phyloP scores from a whole-genome alignment of 495 filamentous ascomycete species.

The Aspergillus bertholletiae region DNA sequence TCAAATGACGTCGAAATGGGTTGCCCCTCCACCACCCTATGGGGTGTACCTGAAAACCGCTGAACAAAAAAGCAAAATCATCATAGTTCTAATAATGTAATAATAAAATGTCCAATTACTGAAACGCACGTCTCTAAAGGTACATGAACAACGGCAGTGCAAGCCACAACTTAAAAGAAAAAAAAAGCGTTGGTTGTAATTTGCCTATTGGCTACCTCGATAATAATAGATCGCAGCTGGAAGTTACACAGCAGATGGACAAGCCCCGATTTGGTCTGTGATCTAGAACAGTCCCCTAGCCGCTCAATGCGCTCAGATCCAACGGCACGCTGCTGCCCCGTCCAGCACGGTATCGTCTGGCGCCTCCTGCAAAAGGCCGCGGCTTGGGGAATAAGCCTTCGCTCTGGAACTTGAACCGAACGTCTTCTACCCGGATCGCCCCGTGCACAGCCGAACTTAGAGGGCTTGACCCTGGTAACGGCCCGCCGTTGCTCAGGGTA shows the following conservation, averaged over 20 bases:
- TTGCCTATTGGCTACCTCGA: neutral
- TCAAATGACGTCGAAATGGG: neutral
- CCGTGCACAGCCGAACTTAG: conserved; percentile 35
- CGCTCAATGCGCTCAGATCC: conserved; percentile 58
- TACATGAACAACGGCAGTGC: no score
- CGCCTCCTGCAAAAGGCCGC: conserved; percentile 66
- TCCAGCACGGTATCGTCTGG: conserved; percentile 81
- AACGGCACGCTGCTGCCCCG: conserved; percentile 91
- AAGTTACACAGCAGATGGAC: neutral
- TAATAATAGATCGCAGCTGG: conserved; percentile 2
- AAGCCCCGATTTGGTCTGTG: neutral
- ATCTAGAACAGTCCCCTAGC: conserved; percentile 10
- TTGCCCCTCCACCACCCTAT: no score
- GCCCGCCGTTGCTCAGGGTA: conserved; percentile 62
- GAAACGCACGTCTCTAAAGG: neutral
- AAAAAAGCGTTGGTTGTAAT: neutral
- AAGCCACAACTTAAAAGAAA: no score
- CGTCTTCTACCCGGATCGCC: conserved; percentile 65
- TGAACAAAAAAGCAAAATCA: no score
- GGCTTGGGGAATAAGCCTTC: conserved; percentile 84
- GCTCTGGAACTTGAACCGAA: conserved; percentile 80
- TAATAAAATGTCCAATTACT: no score
- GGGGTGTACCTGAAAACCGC: no score
- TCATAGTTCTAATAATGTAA: no score
- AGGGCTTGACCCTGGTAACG: conserved; percentile 26